These are phyloP conservation scores for Leccinum subgranulosum DNA, from an alignment of 768 basidiomycete species.

Conservation along the genomic window DNA sequence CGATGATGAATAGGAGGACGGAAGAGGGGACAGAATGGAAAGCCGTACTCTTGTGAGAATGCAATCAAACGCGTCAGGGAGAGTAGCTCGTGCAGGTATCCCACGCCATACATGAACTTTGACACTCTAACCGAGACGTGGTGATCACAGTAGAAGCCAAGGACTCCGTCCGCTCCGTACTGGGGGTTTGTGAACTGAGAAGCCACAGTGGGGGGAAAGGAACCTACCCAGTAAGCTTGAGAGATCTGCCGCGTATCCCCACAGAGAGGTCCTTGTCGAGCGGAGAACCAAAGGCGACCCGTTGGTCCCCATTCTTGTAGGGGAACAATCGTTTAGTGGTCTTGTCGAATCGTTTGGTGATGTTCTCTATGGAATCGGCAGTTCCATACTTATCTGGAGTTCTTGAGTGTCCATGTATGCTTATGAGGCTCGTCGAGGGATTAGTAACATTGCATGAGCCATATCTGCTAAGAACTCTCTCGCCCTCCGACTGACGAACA, in stretches of 20 bases:
- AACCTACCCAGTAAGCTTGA: too few species aligned
- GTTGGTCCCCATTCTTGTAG: too few species aligned
- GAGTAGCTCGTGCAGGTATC: conserved; percentile 70
- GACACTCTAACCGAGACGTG: conserved; percentile 80
- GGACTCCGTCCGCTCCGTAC: conserved; percentile 68
- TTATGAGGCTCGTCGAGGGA: neutral
- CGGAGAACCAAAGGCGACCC: conserved; percentile 70
- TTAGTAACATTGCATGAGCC: neutral
- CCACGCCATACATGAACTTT: conserved; percentile 80
- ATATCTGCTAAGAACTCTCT: conserved; percentile 54
- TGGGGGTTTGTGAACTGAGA: conserved; percentile 14
- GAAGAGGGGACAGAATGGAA: conserved; percentile 1
- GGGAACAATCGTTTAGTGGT: too few species aligned
- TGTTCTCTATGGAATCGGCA: conserved; percentile 40
- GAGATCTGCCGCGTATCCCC: conserved; percentile 26
- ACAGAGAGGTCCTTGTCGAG: conserved; percentile 39
- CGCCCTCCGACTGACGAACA: conserved; percentile 76
- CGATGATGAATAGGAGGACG: conserved; percentile 7
- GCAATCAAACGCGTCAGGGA: conserved; percentile 82
- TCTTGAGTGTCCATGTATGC: conserved; percentile 64
- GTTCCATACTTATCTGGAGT: conserved; percentile 74
- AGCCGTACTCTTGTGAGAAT: conserved; percentile 63
- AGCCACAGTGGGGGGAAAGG: neutral
- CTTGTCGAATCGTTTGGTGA: too few species aligned
- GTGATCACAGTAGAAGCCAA: conserved; percentile 83